Conservation (phyloP, 345 rosid genomes). For the Pugionium dolabratum region DNA sequence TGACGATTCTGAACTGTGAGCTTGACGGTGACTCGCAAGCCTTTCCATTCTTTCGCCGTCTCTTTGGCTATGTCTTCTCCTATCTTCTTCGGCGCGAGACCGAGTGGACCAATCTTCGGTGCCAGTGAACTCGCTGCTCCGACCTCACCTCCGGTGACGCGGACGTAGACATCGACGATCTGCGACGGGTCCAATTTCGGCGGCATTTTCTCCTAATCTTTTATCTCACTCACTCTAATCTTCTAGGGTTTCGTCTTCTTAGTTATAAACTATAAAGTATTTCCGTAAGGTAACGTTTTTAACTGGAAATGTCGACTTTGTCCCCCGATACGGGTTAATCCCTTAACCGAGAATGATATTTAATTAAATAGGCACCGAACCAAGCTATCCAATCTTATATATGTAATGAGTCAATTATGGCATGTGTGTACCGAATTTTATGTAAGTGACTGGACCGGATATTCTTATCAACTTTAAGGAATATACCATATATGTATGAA, state of each 20-base stretch:
- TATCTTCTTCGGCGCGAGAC: slow-evolving; percentile 24
- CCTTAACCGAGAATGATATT: too few relatives aligned
- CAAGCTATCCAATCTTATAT: too few relatives aligned
- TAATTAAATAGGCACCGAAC: too few relatives aligned
- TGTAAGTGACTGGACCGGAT: slow-evolving; percentile 12
- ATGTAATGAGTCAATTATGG: slow-evolving; percentile 23
- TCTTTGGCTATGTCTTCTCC: slow-evolving; percentile 57
- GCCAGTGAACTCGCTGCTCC: slow-evolving; percentile 71
- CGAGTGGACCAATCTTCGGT: slow-evolving; percentile 73
- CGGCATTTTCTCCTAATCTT: slow-evolving; percentile 44
- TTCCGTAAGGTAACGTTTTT: too few relatives aligned
- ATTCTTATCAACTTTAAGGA: slow-evolving; percentile 13
- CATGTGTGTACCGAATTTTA: slow-evolving; percentile 6
- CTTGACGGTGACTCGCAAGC: too few relatives aligned
- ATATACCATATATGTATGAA: slow-evolving; percentile 29
- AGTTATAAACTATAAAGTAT: too few relatives aligned
- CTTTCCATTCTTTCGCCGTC: too few relatives aligned
- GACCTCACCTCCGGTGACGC: slow-evolving; percentile 68
- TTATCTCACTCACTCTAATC: neutral
- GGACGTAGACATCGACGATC: slow-evolving; percentile 62
- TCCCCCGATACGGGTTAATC: too few relatives aligned
- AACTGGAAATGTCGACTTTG: too few relatives aligned
- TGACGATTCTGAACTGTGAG: slow-evolving; percentile 71
- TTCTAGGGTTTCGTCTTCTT: too few relatives aligned
- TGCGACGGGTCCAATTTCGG: slow-evolving; percentile 64